Evolutionary conservation across 306 rosid species (phyloP).

Genomic region (Leucaena leucocephala): DNA sequence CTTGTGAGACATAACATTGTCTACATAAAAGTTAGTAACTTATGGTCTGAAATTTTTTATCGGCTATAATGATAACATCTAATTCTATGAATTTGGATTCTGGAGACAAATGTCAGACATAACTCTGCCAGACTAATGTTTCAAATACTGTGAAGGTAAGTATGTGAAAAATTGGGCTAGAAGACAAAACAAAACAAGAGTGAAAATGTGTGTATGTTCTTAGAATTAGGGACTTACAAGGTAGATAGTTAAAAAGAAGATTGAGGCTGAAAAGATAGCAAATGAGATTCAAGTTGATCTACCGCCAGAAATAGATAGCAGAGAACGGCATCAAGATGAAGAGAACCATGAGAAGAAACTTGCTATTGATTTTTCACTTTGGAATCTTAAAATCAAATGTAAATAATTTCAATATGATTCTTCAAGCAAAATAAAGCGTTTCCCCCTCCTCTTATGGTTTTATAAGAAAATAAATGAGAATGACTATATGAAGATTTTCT

Average conservation of each 20-base stretch:
- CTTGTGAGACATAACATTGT: no score
- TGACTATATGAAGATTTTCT: not conserved
- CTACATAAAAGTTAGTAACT: no score
- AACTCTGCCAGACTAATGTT: constrained; percentile 4
- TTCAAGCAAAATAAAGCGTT: not conserved
- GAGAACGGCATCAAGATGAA: not conserved
- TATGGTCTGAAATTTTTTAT: no score
- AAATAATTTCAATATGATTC: not conserved
- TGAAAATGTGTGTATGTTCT: not conserved
- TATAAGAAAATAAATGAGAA: not conserved
- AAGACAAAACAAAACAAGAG: not conserved
- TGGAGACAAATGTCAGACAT: not conserved
- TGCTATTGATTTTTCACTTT: not conserved
- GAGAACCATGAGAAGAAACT: not conserved
- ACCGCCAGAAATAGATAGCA: not conserved
- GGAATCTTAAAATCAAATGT: not conserved
- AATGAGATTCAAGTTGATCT: constrained; percentile 5
- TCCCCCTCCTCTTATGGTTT: not conserved
- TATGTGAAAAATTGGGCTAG: not conserved
- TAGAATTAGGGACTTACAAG: not conserved
- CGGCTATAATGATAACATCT: no score
- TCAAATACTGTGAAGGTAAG: not conserved
- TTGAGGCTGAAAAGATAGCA: not conserved
- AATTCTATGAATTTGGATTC: not conserved
- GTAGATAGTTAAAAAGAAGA: not conserved